A percentile compares a stretch with the other conserved stretches of the same genome.
These are phyloP conservation scores for Hypoxylon sp. DNA, from an alignment of 2,329 filamentous ascomycete genomes.

Conservation along the genomic window DNA sequence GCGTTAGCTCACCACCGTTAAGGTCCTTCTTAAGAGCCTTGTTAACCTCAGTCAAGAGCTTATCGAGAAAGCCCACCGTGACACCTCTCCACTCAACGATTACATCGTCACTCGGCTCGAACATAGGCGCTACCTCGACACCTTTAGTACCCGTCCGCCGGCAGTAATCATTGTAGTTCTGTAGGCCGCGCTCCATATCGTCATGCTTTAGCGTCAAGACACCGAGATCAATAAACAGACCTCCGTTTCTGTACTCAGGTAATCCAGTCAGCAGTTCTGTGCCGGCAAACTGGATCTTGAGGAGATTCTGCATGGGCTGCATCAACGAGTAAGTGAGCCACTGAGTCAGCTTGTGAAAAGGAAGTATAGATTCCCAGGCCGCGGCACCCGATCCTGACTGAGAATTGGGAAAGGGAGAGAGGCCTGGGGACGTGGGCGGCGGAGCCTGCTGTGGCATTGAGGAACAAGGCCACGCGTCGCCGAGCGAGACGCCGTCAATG, in stretches of 20 bases:
- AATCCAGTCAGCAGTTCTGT: conserved; percentile 87
- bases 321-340: conserved; percentile 96
- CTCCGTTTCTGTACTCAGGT: conserved; percentile 93
- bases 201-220: conserved; percentile 81
- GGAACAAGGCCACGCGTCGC: conserved; percentile 93
- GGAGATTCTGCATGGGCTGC: conserved; percentile 87
- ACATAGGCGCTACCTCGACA: conserved; percentile 76
- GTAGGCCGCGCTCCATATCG: conserved; percentile 79
- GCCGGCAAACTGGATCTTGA: conserved; percentile 85
- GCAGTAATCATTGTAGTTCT: conserved; percentile 78
- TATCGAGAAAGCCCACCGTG: conserved; percentile 81
- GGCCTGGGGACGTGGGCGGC: conserved; percentile 64
- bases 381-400: conserved; percentile 41
- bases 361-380: conserved; percentile 83
- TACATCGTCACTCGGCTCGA: conserved; percentile 80
- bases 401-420: conserved; percentile 64
- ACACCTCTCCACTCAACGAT: conserved; percentile 85
- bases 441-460: conserved; percentile 75
- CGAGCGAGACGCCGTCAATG: conserved; percentile 88
- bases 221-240: conserved; percentile 87
- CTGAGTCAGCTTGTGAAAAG: conserved; percentile 94
- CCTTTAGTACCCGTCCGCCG: conserved; percentile 76
- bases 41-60: conserved; percentile 75
- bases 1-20: conserved; percentile 77
- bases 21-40: conserved; percentile 76